Evolutionary conservation across 2,329 filamentous ascomycete genomes (phyloP).

Genomic region (Penicillium olsonii): DNA sequence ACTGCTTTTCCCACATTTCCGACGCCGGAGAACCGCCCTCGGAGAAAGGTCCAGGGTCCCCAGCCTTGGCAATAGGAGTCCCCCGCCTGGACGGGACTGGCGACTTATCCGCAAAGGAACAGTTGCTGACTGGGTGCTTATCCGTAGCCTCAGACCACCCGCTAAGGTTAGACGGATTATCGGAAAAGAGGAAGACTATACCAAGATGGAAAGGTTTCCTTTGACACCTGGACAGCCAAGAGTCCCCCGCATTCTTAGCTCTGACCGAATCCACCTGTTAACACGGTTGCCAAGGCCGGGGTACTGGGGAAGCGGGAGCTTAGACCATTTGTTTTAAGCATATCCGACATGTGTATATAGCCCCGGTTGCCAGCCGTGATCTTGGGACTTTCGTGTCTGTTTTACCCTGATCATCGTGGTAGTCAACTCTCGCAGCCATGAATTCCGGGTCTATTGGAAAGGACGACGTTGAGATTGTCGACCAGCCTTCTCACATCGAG

Average conservation of each 20-base stretch:
- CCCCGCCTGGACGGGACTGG: background rate
- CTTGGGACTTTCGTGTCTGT: background rate
- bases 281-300: constrained; percentile 8
- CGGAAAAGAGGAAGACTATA: background rate
- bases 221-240: background rate
- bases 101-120: background rate
- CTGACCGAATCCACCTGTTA: background rate
- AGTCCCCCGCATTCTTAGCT: constrained; percentile 13
- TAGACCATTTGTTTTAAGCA: background rate
- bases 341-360: constrained; percentile 10
- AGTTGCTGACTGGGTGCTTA: background rate
- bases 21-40: background rate
- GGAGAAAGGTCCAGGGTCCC: background rate
- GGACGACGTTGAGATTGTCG: constrained; percentile 11
- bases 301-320: constrained; percentile 2
- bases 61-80: background rate
- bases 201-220: background rate
- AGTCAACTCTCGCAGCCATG: constrained; percentile 4
- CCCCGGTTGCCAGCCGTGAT: background rate
- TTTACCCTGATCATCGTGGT: background rate
- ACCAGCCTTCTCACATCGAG: constrained; percentile 10
- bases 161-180: background rate
- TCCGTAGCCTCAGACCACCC: background rate
- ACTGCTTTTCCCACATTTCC: background rate
- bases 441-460: constrained; percentile 8